These are phyloP conservation scores for Capsella bursapastoris DNA, from an alignment of 345 rosid genomes.

Conservation along the genomic window DNA sequence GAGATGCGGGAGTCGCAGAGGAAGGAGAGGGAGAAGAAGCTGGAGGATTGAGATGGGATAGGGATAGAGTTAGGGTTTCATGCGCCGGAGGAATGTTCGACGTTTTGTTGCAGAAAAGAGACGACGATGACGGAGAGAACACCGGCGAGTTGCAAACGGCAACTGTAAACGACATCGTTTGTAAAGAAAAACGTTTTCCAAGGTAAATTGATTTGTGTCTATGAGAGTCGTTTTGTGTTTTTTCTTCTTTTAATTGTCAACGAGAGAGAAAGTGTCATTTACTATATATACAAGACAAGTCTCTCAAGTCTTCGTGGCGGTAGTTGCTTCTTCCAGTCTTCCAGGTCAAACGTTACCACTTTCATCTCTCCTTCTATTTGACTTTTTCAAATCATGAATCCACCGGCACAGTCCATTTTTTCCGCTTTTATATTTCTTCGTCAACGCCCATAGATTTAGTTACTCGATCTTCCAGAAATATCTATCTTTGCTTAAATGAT, in stretches of 20 bases:
- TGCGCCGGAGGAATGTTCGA: slow-evolving; percentile 43
- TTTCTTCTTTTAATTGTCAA: neutral
- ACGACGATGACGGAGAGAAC: slow-evolving; percentile 73
- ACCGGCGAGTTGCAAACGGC: slow-evolving; percentile 75
- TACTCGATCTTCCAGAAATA: slow-evolving; percentile 9
- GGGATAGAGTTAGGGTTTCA: slow-evolving; percentile 43
- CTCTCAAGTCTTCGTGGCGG: slow-evolving; percentile 3
- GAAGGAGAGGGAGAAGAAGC: slow-evolving; percentile 49
- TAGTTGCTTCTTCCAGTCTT: slow-evolving; percentile 24
- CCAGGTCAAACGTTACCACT: slow-evolving; percentile 36
- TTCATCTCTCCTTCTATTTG: slow-evolving; percentile 19
- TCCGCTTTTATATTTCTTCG: neutral
- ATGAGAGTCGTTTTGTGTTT: neutral
- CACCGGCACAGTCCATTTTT: slow-evolving; percentile 38
- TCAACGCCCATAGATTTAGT: slow-evolving; percentile 17
- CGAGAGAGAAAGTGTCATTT: neutral
- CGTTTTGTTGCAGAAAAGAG: slow-evolving; percentile 59
- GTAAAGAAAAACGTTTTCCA: too few relatives aligned
- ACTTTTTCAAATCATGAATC: slow-evolving; percentile 37
- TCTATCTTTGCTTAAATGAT: neutral
- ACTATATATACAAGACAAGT: neutral
- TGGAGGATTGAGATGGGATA: slow-evolving; percentile 51
- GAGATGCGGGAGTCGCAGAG: slow-evolving; percentile 62
- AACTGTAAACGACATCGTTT: slow-evolving; percentile 65
- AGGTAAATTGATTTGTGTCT: neutral